phyloP scores from a whole-genome alignment of 1,284 basidiomycete species.

The Trametes versicolor region DNA sequence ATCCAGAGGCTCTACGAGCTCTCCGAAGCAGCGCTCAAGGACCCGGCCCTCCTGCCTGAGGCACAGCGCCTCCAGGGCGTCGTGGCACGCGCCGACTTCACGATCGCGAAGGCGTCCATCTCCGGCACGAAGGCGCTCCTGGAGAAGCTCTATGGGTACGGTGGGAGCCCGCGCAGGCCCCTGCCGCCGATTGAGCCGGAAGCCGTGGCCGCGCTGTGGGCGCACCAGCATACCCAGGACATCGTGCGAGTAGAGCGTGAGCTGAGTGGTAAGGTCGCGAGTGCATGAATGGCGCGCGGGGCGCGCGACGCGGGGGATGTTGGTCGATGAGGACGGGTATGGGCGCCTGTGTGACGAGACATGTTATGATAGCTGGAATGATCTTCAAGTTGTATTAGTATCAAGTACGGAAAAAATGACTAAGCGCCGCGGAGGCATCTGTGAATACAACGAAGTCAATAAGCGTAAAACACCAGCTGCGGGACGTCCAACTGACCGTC shows the following conservation, averaged over 20 bases:
- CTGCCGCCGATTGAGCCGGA: slow-evolving; percentile 71
- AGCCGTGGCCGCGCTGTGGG: slow-evolving; percentile 69
- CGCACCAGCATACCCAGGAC: slow-evolving; percentile 74
- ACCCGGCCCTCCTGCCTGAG: slow-evolving; percentile 68
- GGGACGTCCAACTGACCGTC: no score
- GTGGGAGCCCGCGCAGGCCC: slow-evolving; percentile 79
- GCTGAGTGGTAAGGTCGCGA: slow-evolving; percentile 46
- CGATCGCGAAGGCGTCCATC: slow-evolving; percentile 82
- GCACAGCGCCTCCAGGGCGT: slow-evolving; percentile 84
- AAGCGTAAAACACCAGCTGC: no score
- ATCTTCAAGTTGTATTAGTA: slow-evolving; percentile 3
- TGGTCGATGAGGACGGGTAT: slow-evolving; percentile 8
- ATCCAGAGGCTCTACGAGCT: slow-evolving; percentile 73
- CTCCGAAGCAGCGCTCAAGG: slow-evolving; percentile 59
- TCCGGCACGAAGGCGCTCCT: slow-evolving; percentile 86
- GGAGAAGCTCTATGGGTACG: slow-evolving; percentile 80
- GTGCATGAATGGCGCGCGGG: neutral
- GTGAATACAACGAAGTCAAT: no score
- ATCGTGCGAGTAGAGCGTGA: slow-evolving; percentile 75
- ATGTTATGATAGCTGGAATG: neutral
- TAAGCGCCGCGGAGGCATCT: no score
- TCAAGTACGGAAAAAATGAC: neutral
- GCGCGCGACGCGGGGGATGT: slow-evolving; percentile 1
- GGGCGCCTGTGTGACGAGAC: slow-evolving; percentile 1
- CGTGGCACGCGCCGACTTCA: slow-evolving; percentile 81